These are phyloP conservation scores for Toxicodendron radicans DNA, from an alignment of 345 rosid species.

Conservation along the genomic window DNA sequence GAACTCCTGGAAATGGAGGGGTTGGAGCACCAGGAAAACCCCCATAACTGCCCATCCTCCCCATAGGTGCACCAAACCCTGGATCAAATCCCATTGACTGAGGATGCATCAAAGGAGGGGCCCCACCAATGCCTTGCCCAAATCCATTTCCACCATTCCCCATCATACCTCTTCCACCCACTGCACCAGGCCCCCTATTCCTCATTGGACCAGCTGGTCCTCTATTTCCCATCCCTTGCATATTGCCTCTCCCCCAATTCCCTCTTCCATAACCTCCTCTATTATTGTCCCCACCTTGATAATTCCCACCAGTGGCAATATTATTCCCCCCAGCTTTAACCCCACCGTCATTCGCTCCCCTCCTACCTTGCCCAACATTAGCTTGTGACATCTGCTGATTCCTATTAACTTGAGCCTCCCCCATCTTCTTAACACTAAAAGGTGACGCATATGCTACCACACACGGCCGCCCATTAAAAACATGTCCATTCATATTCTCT, in stretches of 20 bases:
- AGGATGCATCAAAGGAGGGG: conserved; percentile 71
- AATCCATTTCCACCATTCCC: conserved; percentile 71
- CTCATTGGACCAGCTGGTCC: conserved; percentile 77
- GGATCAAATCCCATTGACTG: conserved; percentile 86
- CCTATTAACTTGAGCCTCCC: conserved; percentile 63
- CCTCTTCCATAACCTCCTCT: conserved; percentile 69
- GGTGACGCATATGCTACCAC: conserved; percentile 81
- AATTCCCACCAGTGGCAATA: conserved; percentile 52
- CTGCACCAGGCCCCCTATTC: conserved; percentile 56
- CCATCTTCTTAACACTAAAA: conserved; percentile 64
- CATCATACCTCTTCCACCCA: conserved; percentile 69
- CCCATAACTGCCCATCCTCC: conserved; percentile 70
- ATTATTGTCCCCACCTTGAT: conserved; percentile 69
- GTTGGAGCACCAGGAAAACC: conserved; percentile 75
- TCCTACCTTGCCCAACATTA: conserved; percentile 43
- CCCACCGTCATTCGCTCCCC: conserved; percentile 51
- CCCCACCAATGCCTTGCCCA: conserved; percentile 63
- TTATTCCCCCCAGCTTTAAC: conserved; percentile 42
- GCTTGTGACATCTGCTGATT: conserved; percentile 56
- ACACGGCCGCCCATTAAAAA: conserved; percentile 74
- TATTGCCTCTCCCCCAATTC: conserved; percentile 70
- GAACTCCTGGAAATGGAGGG: conserved; percentile 65
- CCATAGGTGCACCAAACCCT: conserved; percentile 80
- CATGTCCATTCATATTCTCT: conserved; percentile 74
- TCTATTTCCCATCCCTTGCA: conserved; percentile 68